Conservation (phyloP, 345 rosid genomes). For the Noccaea bulbosa region DNA sequence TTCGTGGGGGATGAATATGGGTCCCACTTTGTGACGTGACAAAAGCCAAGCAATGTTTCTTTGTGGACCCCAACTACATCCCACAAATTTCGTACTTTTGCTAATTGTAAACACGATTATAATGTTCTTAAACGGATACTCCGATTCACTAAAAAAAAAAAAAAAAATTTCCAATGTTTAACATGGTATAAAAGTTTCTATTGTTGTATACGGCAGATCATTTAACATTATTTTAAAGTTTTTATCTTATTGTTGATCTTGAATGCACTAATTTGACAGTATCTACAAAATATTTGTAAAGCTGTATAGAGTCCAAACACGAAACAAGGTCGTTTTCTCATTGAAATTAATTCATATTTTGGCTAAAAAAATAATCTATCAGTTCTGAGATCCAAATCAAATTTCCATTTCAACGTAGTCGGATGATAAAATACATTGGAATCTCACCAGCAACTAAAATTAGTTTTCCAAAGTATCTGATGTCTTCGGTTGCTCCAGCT, state of each 20-base stretch:
- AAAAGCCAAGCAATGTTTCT: conserved; percentile 17
- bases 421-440: not conserved
- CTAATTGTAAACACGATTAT: not conserved
- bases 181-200: too few species aligned
- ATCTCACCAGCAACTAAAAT: not conserved
- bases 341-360: not conserved
- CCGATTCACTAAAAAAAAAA: too few species aligned
- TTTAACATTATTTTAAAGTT: not conserved
- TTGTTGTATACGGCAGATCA: not conserved
- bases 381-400: too few species aligned
- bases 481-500: not conserved
- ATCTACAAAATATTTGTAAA: not conserved
- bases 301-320: not conserved
- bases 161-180: too few species aligned
- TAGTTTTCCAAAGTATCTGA: too few species aligned
- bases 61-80: not conserved
- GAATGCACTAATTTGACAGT: not conserved
- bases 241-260: not conserved
- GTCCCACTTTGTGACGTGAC: conserved; percentile 34
- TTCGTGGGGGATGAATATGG: not conserved
- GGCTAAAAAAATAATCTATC: too few species aligned
- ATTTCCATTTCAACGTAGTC: not conserved
- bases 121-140: not conserved
- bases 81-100: not conserved
- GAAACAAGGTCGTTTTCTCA: not conserved